Percentiles rank a stretch among this genome's conserved stretches.
Evolutionary conservation across 2,329 filamentous ascomycete species (phyloP).

Genomic region (Talaromyces sp.): DNA sequence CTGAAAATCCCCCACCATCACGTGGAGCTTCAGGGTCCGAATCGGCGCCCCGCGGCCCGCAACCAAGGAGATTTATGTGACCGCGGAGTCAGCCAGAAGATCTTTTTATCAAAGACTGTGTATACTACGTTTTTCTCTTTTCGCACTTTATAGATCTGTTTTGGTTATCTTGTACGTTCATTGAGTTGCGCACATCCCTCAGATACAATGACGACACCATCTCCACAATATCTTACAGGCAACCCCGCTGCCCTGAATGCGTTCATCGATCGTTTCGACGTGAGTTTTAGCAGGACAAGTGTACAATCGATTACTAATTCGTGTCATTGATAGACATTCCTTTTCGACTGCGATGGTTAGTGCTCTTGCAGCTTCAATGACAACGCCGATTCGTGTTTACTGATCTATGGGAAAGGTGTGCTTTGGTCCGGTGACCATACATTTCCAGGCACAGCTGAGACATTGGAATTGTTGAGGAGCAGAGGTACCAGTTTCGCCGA

Average conservation of each 20-base stretch:
- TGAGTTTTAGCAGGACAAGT: conserved; percentile 50
- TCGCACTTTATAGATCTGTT: background rate
- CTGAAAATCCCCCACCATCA: background rate
- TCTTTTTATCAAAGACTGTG: background rate
- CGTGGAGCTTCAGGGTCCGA: background rate
- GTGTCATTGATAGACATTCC: conserved; percentile 67
- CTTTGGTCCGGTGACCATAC: conserved; percentile 94
- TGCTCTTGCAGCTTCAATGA: conserved; percentile 13
- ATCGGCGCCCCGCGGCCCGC: conserved; percentile 3
- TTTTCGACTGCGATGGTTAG: conserved; percentile 96
- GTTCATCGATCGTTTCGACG: conserved; percentile 90
- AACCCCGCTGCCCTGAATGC: conserved; percentile 72
- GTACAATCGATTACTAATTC: conserved; percentile 24
- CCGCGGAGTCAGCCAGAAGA: background rate
- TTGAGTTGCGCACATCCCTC: background rate
- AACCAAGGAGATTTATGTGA: background rate
- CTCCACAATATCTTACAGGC: conserved; percentile 68
- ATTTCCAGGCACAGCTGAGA: conserved; percentile 82
- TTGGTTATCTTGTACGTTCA: background rate
- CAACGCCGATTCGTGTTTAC: conserved; percentile 28
- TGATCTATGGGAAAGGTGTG: conserved; percentile 65
- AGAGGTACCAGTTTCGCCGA: conserved; percentile 59
- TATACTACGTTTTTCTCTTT: background rate
- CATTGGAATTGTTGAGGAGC: conserved; percentile 75
- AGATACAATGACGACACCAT: conserved; percentile 13